Conservation (phyloP, 2,329 filamentous ascomycete genomes). For the Akanthomyces dipterigenus region DNA sequence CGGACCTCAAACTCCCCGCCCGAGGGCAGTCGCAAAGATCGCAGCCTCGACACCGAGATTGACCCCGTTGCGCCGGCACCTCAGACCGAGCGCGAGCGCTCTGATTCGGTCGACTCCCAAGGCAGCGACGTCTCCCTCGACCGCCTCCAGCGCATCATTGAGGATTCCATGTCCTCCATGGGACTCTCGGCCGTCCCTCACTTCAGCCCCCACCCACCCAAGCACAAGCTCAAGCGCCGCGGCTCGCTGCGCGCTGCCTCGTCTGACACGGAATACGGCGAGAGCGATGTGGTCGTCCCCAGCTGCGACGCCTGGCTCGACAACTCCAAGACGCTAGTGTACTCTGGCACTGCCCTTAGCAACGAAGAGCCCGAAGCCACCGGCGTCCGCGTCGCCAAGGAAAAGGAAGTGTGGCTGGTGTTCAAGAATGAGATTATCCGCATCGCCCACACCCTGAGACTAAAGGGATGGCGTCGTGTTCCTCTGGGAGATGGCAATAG, state of each 20-base stretch:
- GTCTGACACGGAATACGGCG: constrained; percentile 79
- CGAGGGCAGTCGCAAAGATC: background rate
- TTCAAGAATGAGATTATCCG: constrained; percentile 94
- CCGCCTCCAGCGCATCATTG: constrained; percentile 71
- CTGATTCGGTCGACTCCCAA: constrained; percentile 57
- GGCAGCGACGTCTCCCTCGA: constrained; percentile 67
- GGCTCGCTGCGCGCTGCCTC: constrained; percentile 46
- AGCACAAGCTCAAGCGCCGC: constrained; percentile 33
- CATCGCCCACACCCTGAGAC: constrained; percentile 75
- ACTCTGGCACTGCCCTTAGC: constrained; percentile 44
- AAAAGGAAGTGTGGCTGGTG: constrained; percentile 68
- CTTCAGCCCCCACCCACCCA: constrained; percentile 36
- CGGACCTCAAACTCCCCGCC: constrained; percentile 36
- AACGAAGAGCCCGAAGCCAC: constrained; percentile 33
- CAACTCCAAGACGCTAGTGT: constrained; percentile 82
- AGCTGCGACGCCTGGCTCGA: constrained; percentile 79
- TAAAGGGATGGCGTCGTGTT: constrained; percentile 88
- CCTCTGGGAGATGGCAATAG: constrained; percentile 62
- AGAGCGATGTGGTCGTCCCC: constrained; percentile 77
- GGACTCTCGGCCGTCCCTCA: constrained; percentile 41
- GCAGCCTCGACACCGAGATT: constrained; percentile 12
- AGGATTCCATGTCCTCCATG: constrained; percentile 54
- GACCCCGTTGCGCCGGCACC: constrained; percentile 8
- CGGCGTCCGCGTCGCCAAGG: constrained; percentile 50
- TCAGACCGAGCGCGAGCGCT: constrained; percentile 26